These are phyloP conservation scores for Amaranthus hypochondriacus DNA, from an alignment of 148 eudicot genomes.

Conservation along the genomic window DNA sequence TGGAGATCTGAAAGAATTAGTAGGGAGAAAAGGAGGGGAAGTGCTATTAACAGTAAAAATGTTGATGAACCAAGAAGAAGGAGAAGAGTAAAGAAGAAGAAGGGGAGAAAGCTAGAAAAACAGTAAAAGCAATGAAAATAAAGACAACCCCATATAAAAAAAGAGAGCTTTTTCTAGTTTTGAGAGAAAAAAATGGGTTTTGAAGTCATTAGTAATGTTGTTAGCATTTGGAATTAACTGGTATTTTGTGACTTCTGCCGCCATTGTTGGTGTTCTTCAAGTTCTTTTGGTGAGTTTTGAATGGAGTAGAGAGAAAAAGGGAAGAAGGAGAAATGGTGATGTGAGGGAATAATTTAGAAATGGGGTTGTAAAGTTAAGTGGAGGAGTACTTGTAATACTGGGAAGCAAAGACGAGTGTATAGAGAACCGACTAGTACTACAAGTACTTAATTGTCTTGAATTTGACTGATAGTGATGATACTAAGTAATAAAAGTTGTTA, in stretches of 20 bases:
- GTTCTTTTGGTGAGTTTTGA: too few relatives aligned
- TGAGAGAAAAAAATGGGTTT: constrained; percentile 38
- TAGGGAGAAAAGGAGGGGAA: constrained; percentile 24
- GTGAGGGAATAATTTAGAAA: too few relatives aligned
- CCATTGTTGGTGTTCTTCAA: neutral
- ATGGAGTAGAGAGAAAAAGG: too few relatives aligned
- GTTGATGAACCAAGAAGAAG: constrained; percentile 55
- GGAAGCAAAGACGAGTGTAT: too few relatives aligned
- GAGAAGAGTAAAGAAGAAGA: constrained; percentile 48
- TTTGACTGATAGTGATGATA: too few relatives aligned
- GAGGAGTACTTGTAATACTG: too few relatives aligned
- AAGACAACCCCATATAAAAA: constrained; percentile 51
- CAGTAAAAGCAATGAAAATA: constrained; percentile 51
- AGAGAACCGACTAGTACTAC: too few relatives aligned
- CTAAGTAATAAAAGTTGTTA: too few relatives aligned
- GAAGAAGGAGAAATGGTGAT: too few relatives aligned
- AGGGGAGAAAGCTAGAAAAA: constrained; percentile 59
- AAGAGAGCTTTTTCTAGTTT: constrained; percentile 32
- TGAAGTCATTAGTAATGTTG: constrained; percentile 45
- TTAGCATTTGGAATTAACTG: constrained; percentile 35
- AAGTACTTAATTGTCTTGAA: too few relatives aligned
- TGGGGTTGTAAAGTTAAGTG: too few relatives aligned
- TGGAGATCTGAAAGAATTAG: constrained; percentile 45
- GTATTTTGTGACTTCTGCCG: constrained; percentile 63
- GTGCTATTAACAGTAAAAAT: constrained; percentile 40